Base-by-base conservation (phyloP, 176 grass and related monocot genomes). In the Phyllostachys edulis region DNA sequence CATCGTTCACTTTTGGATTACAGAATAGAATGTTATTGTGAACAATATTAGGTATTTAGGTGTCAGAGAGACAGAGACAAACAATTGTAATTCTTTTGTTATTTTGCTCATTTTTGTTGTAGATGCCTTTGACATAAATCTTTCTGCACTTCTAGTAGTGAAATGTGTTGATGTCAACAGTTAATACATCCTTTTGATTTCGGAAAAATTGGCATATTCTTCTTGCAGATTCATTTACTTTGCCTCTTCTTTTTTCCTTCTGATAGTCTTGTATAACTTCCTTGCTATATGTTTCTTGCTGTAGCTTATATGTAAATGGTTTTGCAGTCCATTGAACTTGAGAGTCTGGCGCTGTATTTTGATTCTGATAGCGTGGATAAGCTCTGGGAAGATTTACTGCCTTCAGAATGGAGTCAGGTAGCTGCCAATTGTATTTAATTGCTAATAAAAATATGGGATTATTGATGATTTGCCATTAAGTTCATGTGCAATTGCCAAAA, bases 341-440 rank as follows among this genome's bases (percentile, higher is more conserved):
- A 95, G 88, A 90, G 93, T 81, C 89, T 98, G 59, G 96, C 93
- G 34, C 69, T 98, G 47, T 98, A 98, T 98, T 98, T 98, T 65
- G 93, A 98, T 83, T 98, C 93, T 81, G 93, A 98, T 85, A 93
- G 83, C 52, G 69, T 95, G 47, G 73, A 90, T 75, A 95, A 98
- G 64, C 69, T 87, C 57, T 98, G 96, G 96, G 91, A 95, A 90
- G 93, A 95, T 92, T 87, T 95, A 78, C 77, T 85, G 78, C 96
- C 96, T 91, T 88, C 89, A 85, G 93, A 98, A 77, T 98, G 96
- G 96, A 93, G 80, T 84, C 82, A 98, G 96, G 96, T 98, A 91
- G 7, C 61, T 76, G 77, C 69, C 64, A 51, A 7, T 76, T 85
- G 29, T 76, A 46, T 72, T 75, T 9, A 54, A 54, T 54, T 62